Conservation (phyloP, 163 green algal species). For the Volvox carteri region DNA sequence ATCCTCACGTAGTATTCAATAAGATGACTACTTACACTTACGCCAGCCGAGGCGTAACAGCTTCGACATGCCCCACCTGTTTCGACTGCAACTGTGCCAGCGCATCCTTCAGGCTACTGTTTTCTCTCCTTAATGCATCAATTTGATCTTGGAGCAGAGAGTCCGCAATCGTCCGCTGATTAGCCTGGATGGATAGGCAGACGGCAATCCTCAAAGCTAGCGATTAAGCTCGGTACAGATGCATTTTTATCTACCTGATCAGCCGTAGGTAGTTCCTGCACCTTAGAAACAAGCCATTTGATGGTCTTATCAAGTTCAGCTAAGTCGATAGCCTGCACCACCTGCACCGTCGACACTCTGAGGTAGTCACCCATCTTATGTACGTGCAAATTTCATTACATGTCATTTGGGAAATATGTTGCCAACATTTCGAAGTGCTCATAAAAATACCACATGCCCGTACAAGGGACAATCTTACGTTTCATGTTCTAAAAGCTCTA, state of each 20-base stretch:
- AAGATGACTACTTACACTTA: background rate
- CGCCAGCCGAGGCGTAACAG: background rate
- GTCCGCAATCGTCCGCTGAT: constrained; percentile 44
- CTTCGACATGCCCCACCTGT: constrained; percentile 39
- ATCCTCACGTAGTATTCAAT: no score
- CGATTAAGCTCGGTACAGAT: background rate
- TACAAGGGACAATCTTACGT: background rate
- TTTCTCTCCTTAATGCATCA: constrained; percentile 34
- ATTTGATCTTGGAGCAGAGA: constrained; percentile 45
- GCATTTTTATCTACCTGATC: background rate
- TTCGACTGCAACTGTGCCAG: constrained; percentile 16
- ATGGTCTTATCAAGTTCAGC: constrained; percentile 44
- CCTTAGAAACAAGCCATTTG: constrained; percentile 31
- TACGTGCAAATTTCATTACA: background rate
- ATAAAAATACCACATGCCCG: background rate
- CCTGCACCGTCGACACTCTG: constrained; percentile 42
- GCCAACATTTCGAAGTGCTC: background rate
- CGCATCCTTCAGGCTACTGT: constrained; percentile 9
- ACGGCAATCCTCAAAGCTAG: background rate
- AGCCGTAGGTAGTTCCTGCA: constrained; percentile 27
- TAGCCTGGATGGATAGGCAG: constrained; percentile 6
- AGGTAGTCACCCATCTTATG: constrained; percentile 19
- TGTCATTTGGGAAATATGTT: background rate
- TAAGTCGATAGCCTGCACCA: constrained; percentile 32
- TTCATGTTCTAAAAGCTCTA: background rate